Conservation (phyloP, 345 rosid species). For the Lagerstroemia speciosa region DNA sequence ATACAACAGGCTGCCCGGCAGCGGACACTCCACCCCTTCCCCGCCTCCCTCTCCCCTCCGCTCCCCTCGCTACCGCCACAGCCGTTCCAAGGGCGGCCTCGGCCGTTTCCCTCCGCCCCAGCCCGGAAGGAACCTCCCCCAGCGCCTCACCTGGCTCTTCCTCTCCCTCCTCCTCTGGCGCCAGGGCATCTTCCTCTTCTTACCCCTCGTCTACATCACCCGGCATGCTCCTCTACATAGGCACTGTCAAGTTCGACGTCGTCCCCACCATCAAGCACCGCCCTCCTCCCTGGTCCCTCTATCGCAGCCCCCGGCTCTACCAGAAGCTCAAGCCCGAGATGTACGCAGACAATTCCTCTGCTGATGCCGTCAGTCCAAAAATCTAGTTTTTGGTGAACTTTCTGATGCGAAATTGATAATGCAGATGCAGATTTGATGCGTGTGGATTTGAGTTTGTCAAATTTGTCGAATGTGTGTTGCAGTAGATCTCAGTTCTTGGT, state of each 20-base stretch:
- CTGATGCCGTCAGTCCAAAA: slow-evolving; percentile 61
- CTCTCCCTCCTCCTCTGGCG: slow-evolving; percentile 87
- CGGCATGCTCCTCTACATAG: slow-evolving; percentile 93
- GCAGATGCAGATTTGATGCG: too few species aligned
- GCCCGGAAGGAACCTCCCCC: slow-evolving; percentile 50
- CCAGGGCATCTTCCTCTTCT: slow-evolving; percentile 85
- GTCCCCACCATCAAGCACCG: slow-evolving; percentile 53
- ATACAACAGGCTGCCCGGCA: too few species aligned
- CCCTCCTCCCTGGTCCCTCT: slow-evolving; percentile 79
- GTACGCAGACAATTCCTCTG: slow-evolving; percentile 86
- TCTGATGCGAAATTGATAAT: neutral
- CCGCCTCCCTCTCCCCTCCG: slow-evolving; percentile 25
- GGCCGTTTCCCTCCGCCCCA: slow-evolving; percentile 53
- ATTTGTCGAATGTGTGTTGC: too few species aligned
- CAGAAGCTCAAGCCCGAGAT: slow-evolving; percentile 74
- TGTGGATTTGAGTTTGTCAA: too few species aligned
- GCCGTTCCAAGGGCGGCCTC: slow-evolving; percentile 44
- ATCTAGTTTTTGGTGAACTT: too few species aligned
- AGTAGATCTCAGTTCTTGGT: too few species aligned
- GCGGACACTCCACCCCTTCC: slow-evolving; percentile 19
- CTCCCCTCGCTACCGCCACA: slow-evolving; percentile 37
- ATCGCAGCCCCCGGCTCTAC: slow-evolving; percentile 86
- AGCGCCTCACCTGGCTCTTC: slow-evolving; percentile 75
- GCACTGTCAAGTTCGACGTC: slow-evolving; percentile 74
- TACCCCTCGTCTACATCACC: slow-evolving; percentile 88